Evolutionary conservation across 1,284 basidiomycete genomes (phyloP), one percentile per base, ranked within the genome.

Genomic region (Meira miltonrushii): DNA sequence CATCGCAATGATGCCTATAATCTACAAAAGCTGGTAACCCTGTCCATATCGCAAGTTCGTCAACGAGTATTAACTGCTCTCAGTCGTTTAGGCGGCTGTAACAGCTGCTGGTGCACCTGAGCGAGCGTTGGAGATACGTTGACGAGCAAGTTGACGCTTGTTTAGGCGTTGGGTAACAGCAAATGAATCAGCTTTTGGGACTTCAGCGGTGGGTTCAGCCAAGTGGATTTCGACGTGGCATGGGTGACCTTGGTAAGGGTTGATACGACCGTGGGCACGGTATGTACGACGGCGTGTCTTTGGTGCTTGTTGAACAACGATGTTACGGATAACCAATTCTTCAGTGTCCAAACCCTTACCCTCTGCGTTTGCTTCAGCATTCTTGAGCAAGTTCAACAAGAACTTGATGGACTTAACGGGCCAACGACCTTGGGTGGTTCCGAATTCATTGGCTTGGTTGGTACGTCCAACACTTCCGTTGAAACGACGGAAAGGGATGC

Each of bases 221-320:
- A 77, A 69, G 58, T 70, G 68, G 65, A 80, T 82, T 80, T 99
- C 95, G 71, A 98, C 88, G 80, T 99, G 95, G 81, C 87, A 88
- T 57, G 91, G 92, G 83, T 89, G 87, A 57, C 90, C 89, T 82
- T 91, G 88, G 72, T 79, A 80, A 39, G 79, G 78, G 71, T 80
- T 80, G 61, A 79, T 92, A 76, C 90, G 88, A 86, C 90, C 90
- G 82, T 93, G 91, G 56, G 95, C 95, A 82, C 95, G 92, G 87
- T 95, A 99, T 71, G 95, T 99, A 80, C 95, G 90, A 78, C 95
- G 91, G 81, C 92, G 92, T 80, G 95, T 99, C 91, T 98, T 98
- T 88, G 94, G 95, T 69, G 95, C 95, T 83, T 98, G 94, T 81
- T 99, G 89, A 65, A 98, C 92, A 70, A 91, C 89, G 72, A 98